Evolutionary conservation across 148 eudicot species (phyloP), one percentile per base, ranked within the genome.

Genomic region (Polygonum maritimum): DNA sequence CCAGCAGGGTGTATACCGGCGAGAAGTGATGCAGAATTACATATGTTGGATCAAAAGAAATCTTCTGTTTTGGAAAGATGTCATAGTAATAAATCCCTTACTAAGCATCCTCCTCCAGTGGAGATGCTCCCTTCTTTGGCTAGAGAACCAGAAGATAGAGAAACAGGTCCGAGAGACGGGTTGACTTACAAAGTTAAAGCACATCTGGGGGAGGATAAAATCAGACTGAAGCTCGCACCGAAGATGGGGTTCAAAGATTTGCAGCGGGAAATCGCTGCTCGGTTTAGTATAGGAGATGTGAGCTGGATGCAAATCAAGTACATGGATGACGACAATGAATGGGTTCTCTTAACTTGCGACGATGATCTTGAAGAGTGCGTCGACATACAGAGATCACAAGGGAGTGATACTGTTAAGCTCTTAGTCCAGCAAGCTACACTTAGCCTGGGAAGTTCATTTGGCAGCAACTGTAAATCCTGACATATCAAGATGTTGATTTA

Each of bases 331-430:
- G 98, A 92, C 58, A 79, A 76, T 9, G 98, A 92, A 80, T 92
- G 98, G 98, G 91, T 92, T 74, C 96, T 90, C 48, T 78, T 92
- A 78, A 90, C 96, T 4, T 92, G 98, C 60, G 91, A 92, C 77
- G 98, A 80, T 51, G 93, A 89, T 80, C 82, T 89, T 75, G 91
- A 89, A 78, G 93, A 89, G 79, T 91, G 97, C 74, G 75, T 86
- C 55, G 91, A 91, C 74, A 83, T 88, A 78, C 83, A 91, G 79
- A 88, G 54, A 65, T 88, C 86, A n/a, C 79, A 87, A 14, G 79
- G 75, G 60, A 88, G 67, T 74, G 83, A 77, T 79, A 91, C 88
- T 2, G 82, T 89, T 70, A 89, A 85, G 79, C 87, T 91, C 21
- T 80, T 81, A 4, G 79, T 84, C 33, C 80, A 76, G 63, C 73